phyloP scores from a whole-genome alignment of 139 green algal species.

The Diplosphaera chodatii region DNA sequence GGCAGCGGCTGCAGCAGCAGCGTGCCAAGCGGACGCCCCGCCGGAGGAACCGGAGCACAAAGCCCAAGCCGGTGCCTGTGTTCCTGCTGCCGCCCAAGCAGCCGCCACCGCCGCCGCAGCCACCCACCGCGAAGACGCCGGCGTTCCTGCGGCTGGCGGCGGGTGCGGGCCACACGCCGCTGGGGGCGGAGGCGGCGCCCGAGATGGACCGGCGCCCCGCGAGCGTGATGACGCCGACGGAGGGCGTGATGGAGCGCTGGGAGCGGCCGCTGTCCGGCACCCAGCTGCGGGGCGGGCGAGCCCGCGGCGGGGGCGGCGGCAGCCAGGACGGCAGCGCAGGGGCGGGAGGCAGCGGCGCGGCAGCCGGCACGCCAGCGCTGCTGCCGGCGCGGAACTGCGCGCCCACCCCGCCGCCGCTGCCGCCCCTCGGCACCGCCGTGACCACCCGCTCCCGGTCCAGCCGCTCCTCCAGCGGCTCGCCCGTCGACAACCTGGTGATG shows the following conservation, averaged over 20 bases:
- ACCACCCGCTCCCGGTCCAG: neutral
- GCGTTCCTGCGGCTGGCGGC: neutral
- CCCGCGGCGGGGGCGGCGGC: too few relatives aligned
- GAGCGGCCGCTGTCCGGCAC: too few relatives aligned
- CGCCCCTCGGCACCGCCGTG: too few relatives aligned
- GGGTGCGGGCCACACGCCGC: too few relatives aligned
- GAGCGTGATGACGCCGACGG: conserved; percentile 9
- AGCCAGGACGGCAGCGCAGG: neutral
- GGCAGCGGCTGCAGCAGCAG: neutral
- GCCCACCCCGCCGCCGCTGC: neutral
- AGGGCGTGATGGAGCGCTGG: conserved; percentile 26
- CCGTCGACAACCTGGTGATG: neutral
- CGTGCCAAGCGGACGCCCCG: neutral
- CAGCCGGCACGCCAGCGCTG: neutral
- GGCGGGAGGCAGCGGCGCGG: too few relatives aligned
- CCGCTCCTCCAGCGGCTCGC: neutral
- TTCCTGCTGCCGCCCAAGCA: neutral
- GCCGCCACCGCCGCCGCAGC: too few relatives aligned
- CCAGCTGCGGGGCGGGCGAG: too few relatives aligned
- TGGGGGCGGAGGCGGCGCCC: neutral
- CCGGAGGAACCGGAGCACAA: neutral
- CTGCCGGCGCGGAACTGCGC: neutral
- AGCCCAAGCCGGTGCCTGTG: neutral
- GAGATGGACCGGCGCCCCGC: neutral
- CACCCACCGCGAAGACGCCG: neutral